Conservation (phyloP, 306 rosid genomes). For the Quercus parvula region DNA sequence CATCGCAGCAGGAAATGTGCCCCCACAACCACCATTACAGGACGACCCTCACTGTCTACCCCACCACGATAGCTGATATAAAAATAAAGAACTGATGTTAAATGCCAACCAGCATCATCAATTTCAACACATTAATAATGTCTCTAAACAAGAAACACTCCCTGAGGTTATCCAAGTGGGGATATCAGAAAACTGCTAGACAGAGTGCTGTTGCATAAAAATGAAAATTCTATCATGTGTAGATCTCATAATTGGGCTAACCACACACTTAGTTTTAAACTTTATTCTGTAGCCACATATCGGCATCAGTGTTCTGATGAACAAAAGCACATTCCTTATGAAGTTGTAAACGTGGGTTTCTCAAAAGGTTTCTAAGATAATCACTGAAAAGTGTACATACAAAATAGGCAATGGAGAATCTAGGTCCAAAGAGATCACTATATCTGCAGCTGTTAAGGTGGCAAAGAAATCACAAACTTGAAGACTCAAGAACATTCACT, state of each 20-base stretch:
- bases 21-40: slow-evolving; percentile 95
- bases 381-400: not conserved
- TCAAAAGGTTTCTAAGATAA: not conserved
- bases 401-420: not conserved
- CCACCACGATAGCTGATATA: slow-evolving; percentile 91
- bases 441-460: slow-evolving; percentile 14
- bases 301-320: not conserved
- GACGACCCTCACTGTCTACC: slow-evolving; percentile 92
- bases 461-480: not conserved
- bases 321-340: not conserved
- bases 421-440: slow-evolving; percentile 2
- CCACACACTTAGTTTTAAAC: not conserved
- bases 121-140: not conserved
- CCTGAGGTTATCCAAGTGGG: not conserved
- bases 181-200: not conserved
- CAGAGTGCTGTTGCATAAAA: not conserved
- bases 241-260: not conserved
- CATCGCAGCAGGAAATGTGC: slow-evolving; percentile 95
- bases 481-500: slow-evolving; percentile 9
- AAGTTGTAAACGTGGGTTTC: not conserved
- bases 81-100: slow-evolving; percentile 15
- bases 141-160: not conserved
- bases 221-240: not conserved
- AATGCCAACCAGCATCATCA: slow-evolving; percentile 1
- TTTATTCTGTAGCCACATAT: not conserved